These are phyloP conservation scores for Candida montana DNA, from an alignment of 805 yeast species.

Conservation along the genomic window DNA sequence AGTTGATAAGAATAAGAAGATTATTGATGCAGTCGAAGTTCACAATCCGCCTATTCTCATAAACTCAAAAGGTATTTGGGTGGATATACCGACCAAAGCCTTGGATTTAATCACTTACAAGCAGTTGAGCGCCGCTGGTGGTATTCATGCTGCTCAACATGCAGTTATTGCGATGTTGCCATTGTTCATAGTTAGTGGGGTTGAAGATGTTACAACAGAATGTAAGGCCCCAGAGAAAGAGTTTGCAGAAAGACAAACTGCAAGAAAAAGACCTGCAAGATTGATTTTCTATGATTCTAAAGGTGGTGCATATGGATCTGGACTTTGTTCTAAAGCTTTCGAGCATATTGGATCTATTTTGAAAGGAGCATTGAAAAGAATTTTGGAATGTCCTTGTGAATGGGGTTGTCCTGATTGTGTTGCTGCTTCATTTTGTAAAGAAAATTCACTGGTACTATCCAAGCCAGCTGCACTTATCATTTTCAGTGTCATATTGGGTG, in stretches of 20 bases:
- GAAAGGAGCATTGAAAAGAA: constrained; percentile 49
- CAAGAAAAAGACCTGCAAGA: constrained; percentile 79
- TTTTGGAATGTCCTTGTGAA: constrained; percentile 63
- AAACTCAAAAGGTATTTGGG: constrained; percentile 82
- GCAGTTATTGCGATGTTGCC: constrained; percentile 79
- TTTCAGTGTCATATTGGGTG: constrained; percentile 55
- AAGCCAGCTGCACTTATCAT: constrained; percentile 80
- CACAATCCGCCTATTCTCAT: constrained; percentile 75
- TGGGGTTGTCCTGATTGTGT: constrained; percentile 77
- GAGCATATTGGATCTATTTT: constrained; percentile 69
- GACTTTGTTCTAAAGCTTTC: constrained; percentile 73
- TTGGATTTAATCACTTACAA: constrained; percentile 54
- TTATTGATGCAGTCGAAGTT: constrained; percentile 92
- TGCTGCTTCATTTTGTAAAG: constrained; percentile 78
- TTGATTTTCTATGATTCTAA: constrained; percentile 77
- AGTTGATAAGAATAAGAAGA: constrained; percentile 65
- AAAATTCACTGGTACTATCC: constrained; percentile 74
- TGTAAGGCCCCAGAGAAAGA: constrained; percentile 98
- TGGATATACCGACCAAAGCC: constrained; percentile 71
- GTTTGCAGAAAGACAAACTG: constrained; percentile 69
- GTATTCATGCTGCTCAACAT: constrained; percentile 96
- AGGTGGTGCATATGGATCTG: constrained; percentile 78
- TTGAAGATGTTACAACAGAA: constrained; percentile 81
- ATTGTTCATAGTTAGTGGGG: constrained; percentile 61
- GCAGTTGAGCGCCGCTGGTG: constrained; percentile 70